These are phyloP conservation scores for Vitellaria paradoxa DNA, from an alignment of 179 eudicot genomes.

Conservation along the genomic window DNA sequence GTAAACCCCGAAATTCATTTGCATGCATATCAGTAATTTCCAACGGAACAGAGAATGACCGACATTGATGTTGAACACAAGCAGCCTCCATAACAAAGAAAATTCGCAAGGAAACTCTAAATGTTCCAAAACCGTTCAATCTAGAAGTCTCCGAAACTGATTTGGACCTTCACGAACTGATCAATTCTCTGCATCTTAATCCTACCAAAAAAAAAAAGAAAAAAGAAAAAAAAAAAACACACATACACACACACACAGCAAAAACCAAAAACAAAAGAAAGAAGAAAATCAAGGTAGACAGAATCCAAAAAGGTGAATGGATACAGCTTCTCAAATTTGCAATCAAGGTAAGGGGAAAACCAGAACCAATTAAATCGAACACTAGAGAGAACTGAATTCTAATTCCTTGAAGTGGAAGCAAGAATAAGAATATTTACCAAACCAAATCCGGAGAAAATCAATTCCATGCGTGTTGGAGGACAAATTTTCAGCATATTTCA, in stretches of 20 bases:
- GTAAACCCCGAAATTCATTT: constrained; percentile 5
- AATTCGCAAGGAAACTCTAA: constrained; percentile 20
- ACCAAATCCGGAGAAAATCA: not conserved
- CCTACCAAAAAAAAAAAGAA: too few relatives aligned
- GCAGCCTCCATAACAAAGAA: not conserved
- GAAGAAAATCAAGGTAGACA: not conserved
- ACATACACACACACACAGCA: too few relatives aligned
- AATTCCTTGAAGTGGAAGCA: not conserved
- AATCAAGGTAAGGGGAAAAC: not conserved
- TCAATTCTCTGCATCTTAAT: too few relatives aligned
- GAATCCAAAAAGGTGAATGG: not conserved
- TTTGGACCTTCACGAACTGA: not conserved
- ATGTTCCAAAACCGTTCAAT: not conserved
- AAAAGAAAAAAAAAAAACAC: too few relatives aligned
- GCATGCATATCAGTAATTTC: not conserved
- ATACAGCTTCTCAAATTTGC: not conserved
- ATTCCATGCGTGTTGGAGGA: not conserved
- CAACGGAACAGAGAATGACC: constrained; percentile 7
- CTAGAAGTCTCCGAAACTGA: not conserved
- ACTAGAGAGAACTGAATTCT: not conserved
- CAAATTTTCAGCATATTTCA: constrained; percentile 22
- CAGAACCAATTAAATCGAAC: not conserved
- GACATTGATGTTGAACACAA: not conserved
- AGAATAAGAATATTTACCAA: constrained; percentile 21
- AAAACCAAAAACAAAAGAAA: too few relatives aligned